Evolutionary conservation across 306 rosid species (phyloP), one percentile per base, ranked within the genome.

Genomic region (Vigna mungo): DNA sequence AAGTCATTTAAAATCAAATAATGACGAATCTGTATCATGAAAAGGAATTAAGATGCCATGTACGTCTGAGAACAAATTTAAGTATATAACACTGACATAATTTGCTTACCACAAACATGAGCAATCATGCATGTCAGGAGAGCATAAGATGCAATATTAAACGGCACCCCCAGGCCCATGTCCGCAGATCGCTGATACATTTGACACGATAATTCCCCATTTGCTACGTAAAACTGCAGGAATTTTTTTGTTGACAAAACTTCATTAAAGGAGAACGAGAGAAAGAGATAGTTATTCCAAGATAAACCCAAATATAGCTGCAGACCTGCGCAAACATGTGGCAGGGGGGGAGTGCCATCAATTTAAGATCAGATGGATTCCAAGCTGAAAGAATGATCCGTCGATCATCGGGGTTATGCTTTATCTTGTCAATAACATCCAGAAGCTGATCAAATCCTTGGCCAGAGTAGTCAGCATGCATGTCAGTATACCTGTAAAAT

Each of bases 181-280:
- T 96, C 97, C 8, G 97, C 97, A 85, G 99, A 95, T 55, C 97
- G 90, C 87, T 95, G 99, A 81, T 92, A 89, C 97, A 95, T 89
- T 83, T 92, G 99, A 81, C 99, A 95, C 0, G 99, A 95, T 63
- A 95, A 81, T 84, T 95, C 97, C 85, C 92, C 96, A 58, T 84
- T 89, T 72, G 97, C 96, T 11, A 95, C 94, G 64, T 92, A 95
- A 78, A 95, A 95, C 99, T 95, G 91, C 86, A 87, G 58, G 48
- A 36, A 6, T 36, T 36, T 36, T 5, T 36, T 36, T 36, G 44
- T 9, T 48, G 59, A 71, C 43, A 68, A 59, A 85, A 51, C 51
- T 6, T 41, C 68, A 4, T 2, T 47, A 52, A 20, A 73, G 23
- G 78, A 59, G 66, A 67, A 75, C 37, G 37, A 36, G 41, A 68